A percentile compares a stretch with the other conserved stretches of the same genome.
Evolutionary conservation across 2,329 filamentous ascomycete genomes (phyloP).

Genomic region (Aureobasidium melanogenum): DNA sequence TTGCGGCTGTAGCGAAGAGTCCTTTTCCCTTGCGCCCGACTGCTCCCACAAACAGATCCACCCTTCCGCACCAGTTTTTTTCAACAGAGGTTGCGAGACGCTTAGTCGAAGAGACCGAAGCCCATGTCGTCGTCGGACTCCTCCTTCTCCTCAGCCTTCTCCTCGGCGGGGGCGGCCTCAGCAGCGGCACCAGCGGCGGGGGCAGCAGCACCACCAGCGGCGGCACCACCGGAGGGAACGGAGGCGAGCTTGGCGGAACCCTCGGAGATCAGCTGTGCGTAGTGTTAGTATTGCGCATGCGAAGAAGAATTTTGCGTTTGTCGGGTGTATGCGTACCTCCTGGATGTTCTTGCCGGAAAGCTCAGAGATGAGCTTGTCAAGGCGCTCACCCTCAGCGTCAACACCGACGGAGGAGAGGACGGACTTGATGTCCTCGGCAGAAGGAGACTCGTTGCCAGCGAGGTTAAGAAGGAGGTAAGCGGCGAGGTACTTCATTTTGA

Average conservation of each 20-base stretch:
- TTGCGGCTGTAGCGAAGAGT: conserved; percentile 8
- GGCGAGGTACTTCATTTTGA: conserved; percentile 99
- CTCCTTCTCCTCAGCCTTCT: conserved; percentile 69
- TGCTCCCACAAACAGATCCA: conserved; percentile 9
- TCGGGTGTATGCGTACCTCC: conserved; percentile 56
- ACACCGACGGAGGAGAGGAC: conserved; percentile 93
- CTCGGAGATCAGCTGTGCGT: conserved; percentile 71
- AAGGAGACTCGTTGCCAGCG: conserved; percentile 84
- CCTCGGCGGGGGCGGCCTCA: conserved; percentile 41
- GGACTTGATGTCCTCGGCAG: conserved; percentile 72
- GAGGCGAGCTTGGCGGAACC: conserved; percentile 92
- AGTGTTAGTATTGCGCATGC: conserved; percentile 19
- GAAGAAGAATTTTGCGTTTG: conserved; percentile 20
- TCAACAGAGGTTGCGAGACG: conserved; percentile 17
- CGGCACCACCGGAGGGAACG: conserved; percentile 84
- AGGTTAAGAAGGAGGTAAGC: conserved; percentile 96
- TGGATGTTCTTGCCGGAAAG: conserved; percentile 86
- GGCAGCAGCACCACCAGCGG: conserved; percentile 53
- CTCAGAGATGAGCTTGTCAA: conserved; percentile 80
- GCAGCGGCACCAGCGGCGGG: conserved; percentile 60
- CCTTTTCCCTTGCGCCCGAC: conserved; percentile 9
- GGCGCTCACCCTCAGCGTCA: conserved; percentile 82
- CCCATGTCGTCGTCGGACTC: conserved; percentile 73
- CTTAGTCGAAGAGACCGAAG: conserved; percentile 61
- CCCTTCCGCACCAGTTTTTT: neutral